A percentile compares a stretch with the other conserved stretches of the same genome.
These are phyloP conservation scores for Kodamaea sp. DNA, from an alignment of 1,139 yeast genomes.

Conservation along the genomic window DNA sequence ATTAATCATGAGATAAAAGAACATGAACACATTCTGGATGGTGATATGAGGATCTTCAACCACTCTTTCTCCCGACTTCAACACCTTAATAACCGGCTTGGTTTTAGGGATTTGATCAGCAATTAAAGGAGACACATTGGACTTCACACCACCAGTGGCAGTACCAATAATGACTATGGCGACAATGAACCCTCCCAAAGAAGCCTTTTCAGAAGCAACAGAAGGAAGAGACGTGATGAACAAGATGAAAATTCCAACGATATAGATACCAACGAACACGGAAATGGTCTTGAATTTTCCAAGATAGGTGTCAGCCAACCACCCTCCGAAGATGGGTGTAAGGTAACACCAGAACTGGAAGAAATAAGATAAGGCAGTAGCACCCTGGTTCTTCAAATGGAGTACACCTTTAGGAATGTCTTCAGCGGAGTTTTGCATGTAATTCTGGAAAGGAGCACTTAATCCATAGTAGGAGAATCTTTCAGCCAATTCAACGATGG, in stretches of 20 bases:
- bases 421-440: constrained; percentile 57
- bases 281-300: constrained; percentile 27
- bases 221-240: constrained; percentile 74
- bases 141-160: constrained; percentile 48
- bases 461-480: constrained; percentile 33
- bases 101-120: constrained; percentile 30
- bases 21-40: constrained; percentile 44
- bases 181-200: constrained; percentile 53
- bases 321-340: constrained; percentile 25
- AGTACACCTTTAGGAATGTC: constrained; percentile 62
- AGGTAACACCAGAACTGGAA: constrained; percentile 27
- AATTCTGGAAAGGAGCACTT: constrained; percentile 72
- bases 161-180: constrained; percentile 68
- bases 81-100: constrained; percentile 34
- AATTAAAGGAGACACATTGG: constrained; percentile 22
- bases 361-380: constrained; percentile 23
- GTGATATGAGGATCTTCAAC: constrained; percentile 44
- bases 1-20: constrained; percentile 45
- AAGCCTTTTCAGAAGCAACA: constrained; percentile 49
- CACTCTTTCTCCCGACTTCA: constrained; percentile 40
- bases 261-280: constrained; percentile 58
- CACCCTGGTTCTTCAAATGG: constrained; percentile 55
- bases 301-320: constrained; percentile 23
- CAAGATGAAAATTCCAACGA: constrained; percentile 60
- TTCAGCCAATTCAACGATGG: constrained; percentile 24